Evolutionary conservation across 2,329 filamentous ascomycete species (phyloP), one percentile per base, ranked within the genome.

Genomic region (Microdochium trichocladiopsis): DNA sequence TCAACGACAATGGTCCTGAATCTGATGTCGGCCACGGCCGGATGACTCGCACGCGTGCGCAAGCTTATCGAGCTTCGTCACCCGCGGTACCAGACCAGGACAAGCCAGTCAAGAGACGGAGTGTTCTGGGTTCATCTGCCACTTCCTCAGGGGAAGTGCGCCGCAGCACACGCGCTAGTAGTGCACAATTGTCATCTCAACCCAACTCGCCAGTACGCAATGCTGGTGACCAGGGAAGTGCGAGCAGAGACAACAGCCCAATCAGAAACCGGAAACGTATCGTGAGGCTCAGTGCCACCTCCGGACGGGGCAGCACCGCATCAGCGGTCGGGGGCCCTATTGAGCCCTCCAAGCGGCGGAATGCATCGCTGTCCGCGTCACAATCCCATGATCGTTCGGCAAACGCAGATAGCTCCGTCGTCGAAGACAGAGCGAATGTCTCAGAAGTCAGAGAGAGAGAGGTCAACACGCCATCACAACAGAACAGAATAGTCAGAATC

Each of bases 1-100:
- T 96, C 23, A 82, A 83, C 53, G 82, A 86, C 54, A 80, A 80
- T 45, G 73, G 76, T 3, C 77, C 81, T 9, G 74, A 75, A 56
- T 67, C 61, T 49, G 74, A 76, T 51, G 70, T 74, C 37, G 68
- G 62, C 65, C 55, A 60, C 52, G 55, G 57, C 37, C 62, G 64
- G 49, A 23, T 79, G 79, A 45, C 41, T 4, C 25, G 74, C 72
- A 64, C 71, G 60, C 57, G 75, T 73, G 56, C 72, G 72, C 53
- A 74, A 74, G 54, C 65, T 57, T 69, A 67, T 24, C 66, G 69
- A 12, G 64, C 70, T 2, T 63, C 72, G 5, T 77, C 78, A 5
- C 75, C 76, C 2, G 52, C 53, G 4, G 48, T 37, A 3, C 21
- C 56, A 4, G 62, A 63, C 21, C 59, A 61, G 24, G 61, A 60